Evolutionary conservation across 345 rosid species (phyloP).

Genomic region (Ceriops tagal): DNA sequence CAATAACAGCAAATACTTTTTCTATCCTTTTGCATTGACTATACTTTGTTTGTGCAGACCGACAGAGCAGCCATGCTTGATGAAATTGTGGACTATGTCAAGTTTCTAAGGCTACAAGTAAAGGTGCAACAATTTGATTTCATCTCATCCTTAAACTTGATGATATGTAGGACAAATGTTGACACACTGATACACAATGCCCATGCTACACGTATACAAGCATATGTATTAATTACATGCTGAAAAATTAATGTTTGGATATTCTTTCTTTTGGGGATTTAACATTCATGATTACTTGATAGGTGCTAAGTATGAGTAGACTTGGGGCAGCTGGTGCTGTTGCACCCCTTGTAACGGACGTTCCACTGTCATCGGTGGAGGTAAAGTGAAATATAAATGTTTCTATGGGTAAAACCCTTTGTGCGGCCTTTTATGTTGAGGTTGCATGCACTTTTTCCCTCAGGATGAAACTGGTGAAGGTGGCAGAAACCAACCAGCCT

Average conservation of each 20-base stretch:
- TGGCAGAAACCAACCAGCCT: constrained; percentile 75
- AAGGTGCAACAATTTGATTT: constrained; percentile 48
- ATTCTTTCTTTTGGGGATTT: neutral
- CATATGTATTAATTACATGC: too few relatives aligned
- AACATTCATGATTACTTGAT: constrained; percentile 20
- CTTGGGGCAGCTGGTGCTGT: constrained; percentile 98
- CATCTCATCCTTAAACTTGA: too few relatives aligned
- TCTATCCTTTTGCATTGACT: neutral
- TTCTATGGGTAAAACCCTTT: neutral
- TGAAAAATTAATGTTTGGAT: too few relatives aligned
- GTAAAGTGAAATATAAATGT: constrained; percentile 31
- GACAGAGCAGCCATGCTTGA: constrained; percentile 99
- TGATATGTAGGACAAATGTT: too few relatives aligned
- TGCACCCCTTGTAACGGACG: constrained; percentile 95
- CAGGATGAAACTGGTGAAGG: constrained; percentile 87
- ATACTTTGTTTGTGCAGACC: constrained; percentile 48
- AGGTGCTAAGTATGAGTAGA: constrained; percentile 99
- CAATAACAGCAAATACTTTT: neutral
- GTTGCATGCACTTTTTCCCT: neutral
- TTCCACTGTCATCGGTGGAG: constrained; percentile 91
- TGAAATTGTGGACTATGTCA: constrained; percentile 98
- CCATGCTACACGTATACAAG: too few relatives aligned
- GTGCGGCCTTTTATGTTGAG: constrained; percentile 5
- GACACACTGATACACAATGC: too few relatives aligned
- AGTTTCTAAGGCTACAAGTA: constrained; percentile 98